Evolutionary conservation across 2,329 filamentous ascomycete species (phyloP).

Genomic region (Colletotrichum acutatum): DNA sequence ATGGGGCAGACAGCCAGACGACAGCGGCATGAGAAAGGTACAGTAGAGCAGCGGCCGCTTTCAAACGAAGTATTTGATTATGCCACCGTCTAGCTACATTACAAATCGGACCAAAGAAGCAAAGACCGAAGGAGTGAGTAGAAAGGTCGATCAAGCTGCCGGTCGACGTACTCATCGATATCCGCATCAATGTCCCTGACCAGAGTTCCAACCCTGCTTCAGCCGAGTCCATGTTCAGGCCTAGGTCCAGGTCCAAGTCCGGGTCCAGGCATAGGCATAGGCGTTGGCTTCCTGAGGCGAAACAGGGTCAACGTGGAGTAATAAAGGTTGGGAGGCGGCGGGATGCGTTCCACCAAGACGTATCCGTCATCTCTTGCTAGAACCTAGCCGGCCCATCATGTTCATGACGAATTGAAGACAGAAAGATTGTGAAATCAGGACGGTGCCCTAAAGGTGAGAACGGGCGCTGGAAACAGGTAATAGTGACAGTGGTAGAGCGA

Average conservation of each 20-base stretch:
- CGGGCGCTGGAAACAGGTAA: neutral
- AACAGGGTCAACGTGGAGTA: neutral
- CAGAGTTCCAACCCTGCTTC: constrained; percentile 25
- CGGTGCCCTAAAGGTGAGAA: neutral
- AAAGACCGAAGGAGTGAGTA: constrained; percentile 16
- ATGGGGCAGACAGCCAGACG: neutral
- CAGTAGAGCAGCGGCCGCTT: neutral
- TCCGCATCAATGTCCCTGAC: constrained; percentile 18
- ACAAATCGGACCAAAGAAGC: constrained; percentile 1
- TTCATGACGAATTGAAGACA: neutral
- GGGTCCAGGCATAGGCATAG: neutral
- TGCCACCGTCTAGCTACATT: neutral
- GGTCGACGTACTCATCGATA: constrained; percentile 12
- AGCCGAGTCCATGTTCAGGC: constrained; percentile 7
- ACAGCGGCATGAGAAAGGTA: neutral
- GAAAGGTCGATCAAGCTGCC: constrained; percentile 11
- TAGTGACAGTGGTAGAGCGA: constrained; percentile 12
- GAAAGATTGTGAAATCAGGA: neutral
- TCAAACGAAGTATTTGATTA: constrained; percentile 15
- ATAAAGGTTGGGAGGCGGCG: neutral
- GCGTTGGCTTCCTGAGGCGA: neutral
- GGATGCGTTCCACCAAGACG: neutral
- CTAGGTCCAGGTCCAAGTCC: neutral
- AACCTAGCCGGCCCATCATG: neutral
- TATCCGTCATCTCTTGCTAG: neutral